Base-by-base conservation (phyloP, 2,329 filamentous ascomycete species). In the Coleophoma eucalyptorum region DNA sequence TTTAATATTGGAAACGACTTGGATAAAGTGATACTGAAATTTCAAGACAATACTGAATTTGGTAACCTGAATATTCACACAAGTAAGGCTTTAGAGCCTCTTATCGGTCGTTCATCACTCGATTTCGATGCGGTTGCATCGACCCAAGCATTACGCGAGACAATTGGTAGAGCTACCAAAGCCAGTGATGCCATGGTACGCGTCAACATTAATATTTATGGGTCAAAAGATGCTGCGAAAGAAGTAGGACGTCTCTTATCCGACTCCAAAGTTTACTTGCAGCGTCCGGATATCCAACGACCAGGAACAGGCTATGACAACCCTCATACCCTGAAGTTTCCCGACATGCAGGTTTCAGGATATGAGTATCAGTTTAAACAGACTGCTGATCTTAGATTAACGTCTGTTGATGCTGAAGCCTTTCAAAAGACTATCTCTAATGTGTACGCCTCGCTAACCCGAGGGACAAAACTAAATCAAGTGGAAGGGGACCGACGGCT, bases 401-500 rank as follows among this genome's bases (percentile, higher is more conserved):
- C 18, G 19, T 46, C 31, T n/a, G 38, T 42, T 20, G 50, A 49
- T 46, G 18, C 50, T 13, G 43, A 53, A 6, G 43, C 46, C 20
- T 50, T 50, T 18, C 16, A 13, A 16, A 20, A 49, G 40, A 43
- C 31, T 16, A 47, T 53, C n/a, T 46, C 49, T 13, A 49, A 37
- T 34, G 46, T 51, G 3, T 43, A 63, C 8, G 49, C 55, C 6
- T 47, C 47, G n/a, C 37, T 51, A 15, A 50, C 54, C 13, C 34
- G 49, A n/a, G 44, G 43, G 31, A 46, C 48, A 15, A 51, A 56
- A 34, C 51, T 51, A 13, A 49, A 33, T 8, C 15, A 47, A 19
- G 19, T 47, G 2, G 49, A 53, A 18, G 51, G 43, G 31, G 47
- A 55, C 46, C 43, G 19, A 11, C 35, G 40, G 15, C 16, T 52